Evolutionary conservation across 225 moss, liverwort and hornwort genomes (phyloP), one percentile per base, ranked within the genome.

Genomic region (Pseudoscleropodium purum): DNA sequence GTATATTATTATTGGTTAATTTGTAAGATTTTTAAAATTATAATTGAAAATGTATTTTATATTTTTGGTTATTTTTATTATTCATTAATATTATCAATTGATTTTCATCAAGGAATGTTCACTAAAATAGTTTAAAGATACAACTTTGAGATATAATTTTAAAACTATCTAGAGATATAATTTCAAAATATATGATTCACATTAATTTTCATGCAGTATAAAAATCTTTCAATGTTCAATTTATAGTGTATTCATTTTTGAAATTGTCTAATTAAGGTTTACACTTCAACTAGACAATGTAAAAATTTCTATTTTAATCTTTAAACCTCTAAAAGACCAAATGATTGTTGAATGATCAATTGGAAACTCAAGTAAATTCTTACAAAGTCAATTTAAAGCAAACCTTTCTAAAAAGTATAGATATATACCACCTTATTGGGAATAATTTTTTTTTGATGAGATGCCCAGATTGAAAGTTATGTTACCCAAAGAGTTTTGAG

Each of bases 401-500:
- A 0, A 8, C 5, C 23, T 52, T 23, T 13, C 1, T 8, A 14
- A 34, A 73, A 51, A 2, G 19, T 19, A 2, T 7, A 0, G 17
- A 47, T 2, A 75, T 21, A 5, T 34, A 19, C 20, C 7, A 18
- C 13, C 11, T 49, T 49, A 6, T 33, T 0, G 0, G 0, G 1
- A 75, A 47, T 47, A 16, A 27, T 9, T 17, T 29, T 43, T 17
- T 74, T 43, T 6, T 0, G 0, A 75, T 14, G 0, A 23, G 0
- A 3, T 34, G 34, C 2, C 0, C 0, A 0, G 1, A 76, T 34
- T 0, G 19, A 34, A 76, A 51, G 3, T 21, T 21, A 34, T 21
- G 0, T 5, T 51, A 13, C 0, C 13, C 4, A 34, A 20, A 51
- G 7, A 12, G 13, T 2, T 34, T 23, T 52, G 15, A 51, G 34